These are phyloP conservation scores for Saxophila tyrrhenica DNA, from an alignment of 495 filamentous ascomycete species.

Conservation along the genomic window DNA sequence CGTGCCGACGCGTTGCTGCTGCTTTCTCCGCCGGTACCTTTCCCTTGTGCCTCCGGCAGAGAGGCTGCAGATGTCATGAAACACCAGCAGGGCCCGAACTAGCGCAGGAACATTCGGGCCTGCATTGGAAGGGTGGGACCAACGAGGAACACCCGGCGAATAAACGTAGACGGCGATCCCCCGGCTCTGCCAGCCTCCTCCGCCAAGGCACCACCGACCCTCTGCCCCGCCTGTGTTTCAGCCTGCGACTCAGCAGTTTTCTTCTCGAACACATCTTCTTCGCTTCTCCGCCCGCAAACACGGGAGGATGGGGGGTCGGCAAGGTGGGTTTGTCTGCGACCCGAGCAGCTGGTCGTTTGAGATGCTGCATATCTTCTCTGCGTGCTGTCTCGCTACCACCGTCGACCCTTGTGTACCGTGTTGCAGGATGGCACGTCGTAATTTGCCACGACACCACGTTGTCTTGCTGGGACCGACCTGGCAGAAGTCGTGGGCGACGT, in stretches of 20 bases:
- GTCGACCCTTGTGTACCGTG: background rate
- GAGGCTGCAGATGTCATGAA: background rate
- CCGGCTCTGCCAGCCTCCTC: background rate
- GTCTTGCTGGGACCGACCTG: background rate
- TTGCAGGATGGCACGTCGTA: background rate
- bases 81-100: background rate
- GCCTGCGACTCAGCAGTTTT: background rate
- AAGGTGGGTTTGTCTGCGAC: background rate
- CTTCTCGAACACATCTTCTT: background rate
- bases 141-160: background rate
- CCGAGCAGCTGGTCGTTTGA: background rate
- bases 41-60: background rate
- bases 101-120: background rate
- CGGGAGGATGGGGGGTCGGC: background rate
- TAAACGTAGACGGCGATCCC: background rate
- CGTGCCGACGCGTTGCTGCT: background rate
- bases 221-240: background rate
- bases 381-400: background rate
- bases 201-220: background rate
- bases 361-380: no score
- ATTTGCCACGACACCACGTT: background rate
- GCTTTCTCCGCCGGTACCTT: background rate
- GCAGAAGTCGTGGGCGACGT: background rate
- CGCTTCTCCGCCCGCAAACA: background rate
- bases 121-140: background rate